phyloP scores from a whole-genome alignment of 257 asterid genomes.

The Nyctanthes arbortristis region DNA sequence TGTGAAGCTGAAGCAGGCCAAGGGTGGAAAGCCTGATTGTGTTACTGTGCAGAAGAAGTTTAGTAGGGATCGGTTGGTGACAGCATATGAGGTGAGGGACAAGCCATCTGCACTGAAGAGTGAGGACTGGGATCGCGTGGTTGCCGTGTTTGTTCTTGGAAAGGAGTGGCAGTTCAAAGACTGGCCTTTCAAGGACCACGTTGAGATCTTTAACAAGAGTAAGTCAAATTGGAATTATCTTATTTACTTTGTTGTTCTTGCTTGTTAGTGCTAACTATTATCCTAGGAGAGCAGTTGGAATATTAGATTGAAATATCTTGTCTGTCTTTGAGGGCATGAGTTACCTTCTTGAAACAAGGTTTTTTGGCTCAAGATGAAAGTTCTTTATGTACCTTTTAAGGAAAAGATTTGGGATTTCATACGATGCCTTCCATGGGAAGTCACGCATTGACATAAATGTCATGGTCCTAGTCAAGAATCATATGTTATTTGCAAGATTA shows the following conservation, averaged over 20 bases:
- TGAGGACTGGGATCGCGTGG: slow-evolving; percentile 99
- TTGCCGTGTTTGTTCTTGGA: slow-evolving; percentile 95
- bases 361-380: background rate
- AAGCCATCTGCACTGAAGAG: slow-evolving; percentile 86
- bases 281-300: background rate
- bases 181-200: slow-evolving; percentile 98
- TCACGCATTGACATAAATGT: background rate
- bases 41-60: slow-evolving; percentile 98
- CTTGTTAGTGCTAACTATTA: background rate
- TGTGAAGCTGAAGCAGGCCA: slow-evolving; percentile 85
- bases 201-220: slow-evolving; percentile 92
- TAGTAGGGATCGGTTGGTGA: slow-evolving; percentile 92
- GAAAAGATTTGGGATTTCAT: background rate
- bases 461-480: background rate
- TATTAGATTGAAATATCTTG: background rate
- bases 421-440: background rate
- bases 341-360: background rate
- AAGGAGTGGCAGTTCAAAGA: slow-evolving; percentile 99
- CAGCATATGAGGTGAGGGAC: slow-evolving; percentile 98
- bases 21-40: slow-evolving; percentile 88
- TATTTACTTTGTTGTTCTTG: background rate
- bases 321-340: background rate
- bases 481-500: background rate
- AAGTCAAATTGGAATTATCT: slow-evolving; percentile 31
- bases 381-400: background rate